phyloP scores from a whole-genome alignment of 305 asterid genomes.

The Caryopteris hybrid region DNA sequence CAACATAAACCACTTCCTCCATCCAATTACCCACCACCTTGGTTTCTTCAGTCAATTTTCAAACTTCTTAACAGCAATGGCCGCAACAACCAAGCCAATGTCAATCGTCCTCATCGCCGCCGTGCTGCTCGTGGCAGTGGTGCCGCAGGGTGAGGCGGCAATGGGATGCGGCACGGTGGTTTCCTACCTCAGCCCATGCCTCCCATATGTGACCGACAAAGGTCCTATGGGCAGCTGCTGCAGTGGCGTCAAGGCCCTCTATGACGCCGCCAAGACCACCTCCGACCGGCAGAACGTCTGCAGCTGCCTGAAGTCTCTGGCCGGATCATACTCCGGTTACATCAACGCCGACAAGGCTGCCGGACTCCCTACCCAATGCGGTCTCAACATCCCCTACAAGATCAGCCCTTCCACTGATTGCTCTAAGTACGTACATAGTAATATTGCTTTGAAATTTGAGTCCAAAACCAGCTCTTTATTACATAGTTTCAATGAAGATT shows the following conservation, averaged over 20 bases:
- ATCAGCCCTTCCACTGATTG: conserved; percentile 23
- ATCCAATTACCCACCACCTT: too few relatives aligned
- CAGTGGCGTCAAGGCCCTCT: background rate
- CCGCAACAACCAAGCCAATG: conserved; percentile 1
- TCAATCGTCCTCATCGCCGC: background rate
- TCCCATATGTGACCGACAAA: background rate
- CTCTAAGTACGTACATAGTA: background rate
- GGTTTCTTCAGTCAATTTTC: background rate
- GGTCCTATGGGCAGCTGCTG: conserved; percentile 7
- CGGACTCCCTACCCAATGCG: conserved; percentile 14
- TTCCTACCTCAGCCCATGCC: background rate
- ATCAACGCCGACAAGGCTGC: conserved; percentile 8
- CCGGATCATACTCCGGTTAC: background rate
- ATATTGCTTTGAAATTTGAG: background rate
- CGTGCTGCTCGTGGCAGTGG: background rate
- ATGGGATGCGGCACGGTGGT: background rate
- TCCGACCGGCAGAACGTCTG: conserved; percentile 1
- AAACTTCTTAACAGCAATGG: conserved; percentile 1
- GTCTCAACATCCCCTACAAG: conserved; percentile 14
- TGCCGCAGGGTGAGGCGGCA: background rate
- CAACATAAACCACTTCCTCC: too few relatives aligned
- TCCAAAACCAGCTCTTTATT: background rate
- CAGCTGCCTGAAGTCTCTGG: conserved; percentile 6
- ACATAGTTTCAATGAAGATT: background rate
- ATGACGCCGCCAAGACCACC: background rate